Conservation (phyloP, 208 protist genomes). For the Acanthamoeba castellanii region DNA sequence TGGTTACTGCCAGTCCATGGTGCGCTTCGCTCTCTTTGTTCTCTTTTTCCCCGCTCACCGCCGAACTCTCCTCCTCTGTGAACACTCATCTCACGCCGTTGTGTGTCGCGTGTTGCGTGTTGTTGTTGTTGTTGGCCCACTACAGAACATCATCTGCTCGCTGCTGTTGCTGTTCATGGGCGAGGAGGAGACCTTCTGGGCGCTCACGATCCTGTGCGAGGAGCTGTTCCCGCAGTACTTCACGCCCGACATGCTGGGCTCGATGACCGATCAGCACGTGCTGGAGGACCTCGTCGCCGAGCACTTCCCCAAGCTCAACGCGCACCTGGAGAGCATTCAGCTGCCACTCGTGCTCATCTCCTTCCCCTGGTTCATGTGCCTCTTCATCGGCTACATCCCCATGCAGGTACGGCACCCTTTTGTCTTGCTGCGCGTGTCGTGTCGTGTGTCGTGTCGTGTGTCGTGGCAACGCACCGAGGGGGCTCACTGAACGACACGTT, state of each 20-base stretch:
- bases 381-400: conserved; percentile 69
- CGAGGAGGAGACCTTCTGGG: conserved; percentile 69
- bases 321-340: background rate
- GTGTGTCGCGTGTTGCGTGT: too few relatives aligned
- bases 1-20: conserved; percentile 75
- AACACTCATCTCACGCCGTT: background rate
- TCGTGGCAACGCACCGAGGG: background rate
- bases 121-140: too few relatives aligned
- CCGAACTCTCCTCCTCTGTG: background rate
- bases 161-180: conserved; percentile 63
- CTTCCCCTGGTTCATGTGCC: conserved; percentile 74
- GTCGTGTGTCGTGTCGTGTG: background rate
- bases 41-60: background rate
- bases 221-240: conserved; percentile 71
- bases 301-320: conserved; percentile 45
- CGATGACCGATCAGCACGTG: conserved; percentile 63
- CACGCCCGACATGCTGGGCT: conserved; percentile 69
- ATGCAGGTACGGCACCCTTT: background rate
- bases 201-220: conserved; percentile 40
- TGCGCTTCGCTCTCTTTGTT: background rate
- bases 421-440: background rate
- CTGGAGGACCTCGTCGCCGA: conserved; percentile 66
- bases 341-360: conserved; percentile 37
- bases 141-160: conserved; percentile 64
- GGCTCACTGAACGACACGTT: too few relatives aligned